Percentiles rank a stretch among this genome's conserved stretches.
These are phyloP conservation scores for Epichloe sibirici DNA, from an alignment of 2,329 filamentous ascomycete genomes.

Conservation along the genomic window DNA sequence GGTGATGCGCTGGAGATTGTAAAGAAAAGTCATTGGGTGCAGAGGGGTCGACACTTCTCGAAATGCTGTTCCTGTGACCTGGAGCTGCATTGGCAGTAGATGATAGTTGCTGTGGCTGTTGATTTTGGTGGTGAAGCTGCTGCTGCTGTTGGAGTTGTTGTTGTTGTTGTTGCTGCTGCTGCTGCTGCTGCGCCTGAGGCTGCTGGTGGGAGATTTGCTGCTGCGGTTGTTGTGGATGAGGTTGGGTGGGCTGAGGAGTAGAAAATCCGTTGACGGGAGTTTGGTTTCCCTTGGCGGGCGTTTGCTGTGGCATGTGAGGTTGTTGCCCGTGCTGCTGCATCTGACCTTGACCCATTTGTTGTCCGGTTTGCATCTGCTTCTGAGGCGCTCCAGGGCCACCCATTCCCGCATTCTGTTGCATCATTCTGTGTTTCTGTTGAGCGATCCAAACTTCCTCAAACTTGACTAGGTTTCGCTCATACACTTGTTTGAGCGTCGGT, in stretches of 20 bases:
- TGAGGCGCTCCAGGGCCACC: conserved; percentile 13
- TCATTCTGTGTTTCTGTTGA: conserved; percentile 41
- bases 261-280: conserved; percentile 25
- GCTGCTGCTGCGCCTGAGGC: background rate
- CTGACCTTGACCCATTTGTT: conserved; percentile 20
- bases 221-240: conserved; percentile 5
- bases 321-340: conserved; percentile 20
- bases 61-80: conserved; percentile 32
- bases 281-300: conserved; percentile 30
- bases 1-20: conserved; percentile 31
- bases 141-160: conserved; percentile 2
- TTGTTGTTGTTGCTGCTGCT: background rate
- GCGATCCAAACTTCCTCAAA: conserved; percentile 62
- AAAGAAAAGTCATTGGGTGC: conserved; percentile 28
- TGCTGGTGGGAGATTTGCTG: conserved; percentile 7
- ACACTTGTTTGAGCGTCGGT: conserved; percentile 58
- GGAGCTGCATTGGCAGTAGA: conserved; percentile 25
- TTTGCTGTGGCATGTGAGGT: conserved; percentile 25
- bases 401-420: conserved; percentile 28
- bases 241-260: conserved; percentile 20
- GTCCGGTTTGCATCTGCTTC: conserved; percentile 27
- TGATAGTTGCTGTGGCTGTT: conserved; percentile 9
- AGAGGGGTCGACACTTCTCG: conserved; percentile 34
- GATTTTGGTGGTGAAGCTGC: conserved; percentile 6
- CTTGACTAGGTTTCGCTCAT: conserved; percentile 60